Percentiles rank a stretch among this genome's conserved stretches.
Evolutionary conservation across 2,329 filamentous ascomycete genomes (phyloP).

Genomic region (Penicillium sp.): DNA sequence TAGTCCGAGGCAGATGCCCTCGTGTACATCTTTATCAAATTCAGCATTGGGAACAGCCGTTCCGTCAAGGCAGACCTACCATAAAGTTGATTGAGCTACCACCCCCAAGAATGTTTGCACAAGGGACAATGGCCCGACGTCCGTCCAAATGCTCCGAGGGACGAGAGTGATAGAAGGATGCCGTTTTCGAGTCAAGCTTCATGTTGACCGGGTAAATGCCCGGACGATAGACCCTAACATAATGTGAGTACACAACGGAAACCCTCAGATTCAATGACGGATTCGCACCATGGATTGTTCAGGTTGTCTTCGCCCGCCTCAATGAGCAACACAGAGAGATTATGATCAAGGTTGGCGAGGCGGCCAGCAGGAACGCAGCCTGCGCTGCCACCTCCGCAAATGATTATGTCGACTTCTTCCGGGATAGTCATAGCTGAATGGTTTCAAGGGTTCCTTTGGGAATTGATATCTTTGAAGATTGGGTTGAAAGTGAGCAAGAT

Average conservation of each 20-base stretch:
- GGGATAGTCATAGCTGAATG: constrained; percentile 56
- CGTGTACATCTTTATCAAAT: constrained; percentile 58
- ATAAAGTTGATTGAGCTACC: constrained; percentile 74
- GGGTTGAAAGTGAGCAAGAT: not conserved
- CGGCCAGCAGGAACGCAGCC: constrained; percentile 40
- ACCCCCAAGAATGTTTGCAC: constrained; percentile 66
- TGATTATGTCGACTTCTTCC: constrained; percentile 76
- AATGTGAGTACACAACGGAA: not conserved
- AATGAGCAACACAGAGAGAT: constrained; percentile 64
- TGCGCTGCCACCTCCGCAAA: constrained; percentile 66
- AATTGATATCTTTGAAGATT: not conserved
- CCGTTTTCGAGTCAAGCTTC: constrained; percentile 74
- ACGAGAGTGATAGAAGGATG: constrained; percentile 73
- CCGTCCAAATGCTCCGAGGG: constrained; percentile 68
- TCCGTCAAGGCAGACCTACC: constrained; percentile 39
- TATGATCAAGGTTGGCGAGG: constrained; percentile 70
- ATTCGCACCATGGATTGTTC: constrained; percentile 63
- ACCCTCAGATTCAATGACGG: not conserved
- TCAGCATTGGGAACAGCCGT: not conserved
- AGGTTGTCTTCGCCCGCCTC: constrained; percentile 68
- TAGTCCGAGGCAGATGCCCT: constrained; percentile 67
- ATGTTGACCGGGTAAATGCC: constrained; percentile 75
- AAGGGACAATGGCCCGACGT: constrained; percentile 67
- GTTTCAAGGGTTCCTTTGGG: not conserved
- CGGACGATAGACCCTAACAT: constrained; percentile 61